These are phyloP conservation scores for Xylaria grammica DNA, from an alignment of 495 filamentous ascomycete species.

Conservation along the genomic window DNA sequence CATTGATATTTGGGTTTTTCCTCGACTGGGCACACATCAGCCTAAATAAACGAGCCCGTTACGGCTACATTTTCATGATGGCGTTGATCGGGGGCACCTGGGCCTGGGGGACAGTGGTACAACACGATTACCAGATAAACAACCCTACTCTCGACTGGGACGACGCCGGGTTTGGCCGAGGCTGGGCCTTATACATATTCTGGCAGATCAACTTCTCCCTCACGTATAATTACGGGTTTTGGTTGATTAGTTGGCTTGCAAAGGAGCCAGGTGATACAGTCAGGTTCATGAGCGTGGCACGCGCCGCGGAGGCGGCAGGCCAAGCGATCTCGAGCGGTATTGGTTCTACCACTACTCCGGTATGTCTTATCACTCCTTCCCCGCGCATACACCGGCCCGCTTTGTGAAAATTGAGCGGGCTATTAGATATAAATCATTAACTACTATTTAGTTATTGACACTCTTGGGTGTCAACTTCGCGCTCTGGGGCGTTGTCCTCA, in stretches of 20 bases:
- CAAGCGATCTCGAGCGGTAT: constrained; percentile 34
- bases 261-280: constrained; percentile 28
- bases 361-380: constrained; percentile 4
- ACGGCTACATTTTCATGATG: no score
- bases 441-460: constrained; percentile 16
- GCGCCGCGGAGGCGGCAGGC: constrained; percentile 32
- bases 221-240: constrained; percentile 35
- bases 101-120: no score
- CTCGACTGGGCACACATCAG: no score
- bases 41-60: no score
- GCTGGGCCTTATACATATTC: constrained; percentile 28
- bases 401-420: no score
- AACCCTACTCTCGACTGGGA: background rate
- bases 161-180: constrained; percentile 14
- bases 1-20: background rate
- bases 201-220: constrained; percentile 34
- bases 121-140: no score
- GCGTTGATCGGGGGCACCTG: no score
- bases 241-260: constrained; percentile 32
- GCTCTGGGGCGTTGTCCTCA: constrained; percentile 29
- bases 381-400: background rate
- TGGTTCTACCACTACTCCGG: constrained; percentile 31
- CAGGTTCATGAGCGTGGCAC: constrained; percentile 25
- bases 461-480: constrained; percentile 26
- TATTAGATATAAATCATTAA: background rate